phyloP scores from a whole-genome alignment of 2,329 filamentous ascomycete genomes.

The Sporothrix humicola region DNA sequence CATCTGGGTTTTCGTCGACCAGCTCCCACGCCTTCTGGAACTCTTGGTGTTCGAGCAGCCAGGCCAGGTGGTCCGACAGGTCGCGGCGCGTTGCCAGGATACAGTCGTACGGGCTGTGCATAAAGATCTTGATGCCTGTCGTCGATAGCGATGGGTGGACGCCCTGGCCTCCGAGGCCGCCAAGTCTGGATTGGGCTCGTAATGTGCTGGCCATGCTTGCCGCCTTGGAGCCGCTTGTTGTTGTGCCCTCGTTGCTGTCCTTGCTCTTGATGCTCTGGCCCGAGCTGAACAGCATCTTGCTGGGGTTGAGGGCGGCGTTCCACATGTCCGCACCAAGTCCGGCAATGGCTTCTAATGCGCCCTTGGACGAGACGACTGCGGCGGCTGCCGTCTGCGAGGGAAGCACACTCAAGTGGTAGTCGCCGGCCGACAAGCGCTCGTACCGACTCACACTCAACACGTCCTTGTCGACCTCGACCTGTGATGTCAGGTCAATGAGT shows the following conservation, averaged over 20 bases:
- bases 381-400: constrained; percentile 73
- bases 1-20: constrained; percentile 84
- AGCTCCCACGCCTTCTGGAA: constrained; percentile 90
- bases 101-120: constrained; percentile 96
- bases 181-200: constrained; percentile 30
- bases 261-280: constrained; percentile 74
- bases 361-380: constrained; percentile 67
- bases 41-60: constrained; percentile 80
- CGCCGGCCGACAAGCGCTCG: constrained; percentile 81
- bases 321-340: constrained; percentile 77
- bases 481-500: constrained; percentile 85
- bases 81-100: constrained; percentile 90
- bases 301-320: constrained; percentile 86
- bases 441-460: constrained; percentile 84
- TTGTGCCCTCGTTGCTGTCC: constrained; percentile 64
- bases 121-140: constrained; percentile 75
- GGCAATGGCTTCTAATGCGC: constrained; percentile 77
- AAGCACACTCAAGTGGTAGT: constrained; percentile 88
- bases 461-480: constrained; percentile 87
- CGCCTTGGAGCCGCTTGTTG: constrained; percentile 38
- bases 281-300: constrained; percentile 81
- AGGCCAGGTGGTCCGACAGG: constrained; percentile 80
- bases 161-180: constrained; percentile 37
- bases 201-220: constrained; percentile 47
- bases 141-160: constrained; percentile 62